Conservation (phyloP, 257 asterid species). For the Forsythia viridissima region DNA sequence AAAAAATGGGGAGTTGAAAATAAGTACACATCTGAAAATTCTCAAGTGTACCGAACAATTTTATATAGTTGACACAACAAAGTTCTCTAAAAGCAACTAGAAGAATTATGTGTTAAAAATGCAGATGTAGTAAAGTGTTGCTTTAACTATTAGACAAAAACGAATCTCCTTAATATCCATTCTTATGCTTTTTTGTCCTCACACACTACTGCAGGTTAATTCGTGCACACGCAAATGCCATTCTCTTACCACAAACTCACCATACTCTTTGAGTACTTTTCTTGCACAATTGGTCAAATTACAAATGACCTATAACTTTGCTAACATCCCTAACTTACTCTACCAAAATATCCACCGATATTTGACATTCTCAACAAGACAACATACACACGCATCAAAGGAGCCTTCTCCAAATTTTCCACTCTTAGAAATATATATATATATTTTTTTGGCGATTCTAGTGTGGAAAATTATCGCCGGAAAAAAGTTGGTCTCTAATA, state of each 20-base stretch:
- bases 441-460: too few species aligned
- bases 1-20: too few species aligned
- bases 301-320: slow-evolving; percentile 15
- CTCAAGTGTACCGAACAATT: too few species aligned
- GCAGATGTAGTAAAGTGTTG: too few species aligned
- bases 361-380: background rate
- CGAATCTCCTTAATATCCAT: too few species aligned
- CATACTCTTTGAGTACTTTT: background rate
- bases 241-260: slow-evolving; percentile 23
- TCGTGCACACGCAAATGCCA: slow-evolving; percentile 1
- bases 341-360: slow-evolving; percentile 16
- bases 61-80: too few species aligned
- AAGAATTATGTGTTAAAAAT: too few species aligned
- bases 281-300: slow-evolving; percentile 16
- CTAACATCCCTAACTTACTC: slow-evolving; percentile 23
- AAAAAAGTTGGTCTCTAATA: background rate
- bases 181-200: too few species aligned
- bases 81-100: too few species aligned
- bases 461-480: background rate
- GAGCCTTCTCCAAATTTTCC: background rate
- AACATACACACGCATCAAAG: background rate
- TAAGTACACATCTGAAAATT: too few species aligned
- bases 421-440: background rate
- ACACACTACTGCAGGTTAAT: too few species aligned
- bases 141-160: too few species aligned